Evolutionary conservation across 345 rosid genomes (phyloP).

Genomic region (Lepidium africanum): DNA sequence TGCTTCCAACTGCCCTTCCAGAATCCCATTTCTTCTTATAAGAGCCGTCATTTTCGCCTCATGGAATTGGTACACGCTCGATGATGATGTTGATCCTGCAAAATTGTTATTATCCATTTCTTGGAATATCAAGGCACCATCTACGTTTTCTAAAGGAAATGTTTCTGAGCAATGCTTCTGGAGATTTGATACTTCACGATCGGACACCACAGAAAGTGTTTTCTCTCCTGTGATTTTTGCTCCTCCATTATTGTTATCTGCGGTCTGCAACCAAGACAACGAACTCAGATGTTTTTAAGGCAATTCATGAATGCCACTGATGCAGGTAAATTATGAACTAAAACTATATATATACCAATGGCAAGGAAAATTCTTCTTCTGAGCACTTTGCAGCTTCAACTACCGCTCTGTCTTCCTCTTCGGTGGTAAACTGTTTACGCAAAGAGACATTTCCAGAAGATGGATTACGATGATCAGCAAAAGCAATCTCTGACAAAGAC

Average conservation of each 20-base stretch:
- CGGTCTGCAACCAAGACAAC: slow-evolving; percentile 39
- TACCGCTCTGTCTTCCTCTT: slow-evolving; percentile 47
- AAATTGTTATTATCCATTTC: slow-evolving; percentile 40
- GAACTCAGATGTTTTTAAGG: neutral
- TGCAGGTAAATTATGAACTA: neutral
- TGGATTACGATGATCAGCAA: slow-evolving; percentile 46
- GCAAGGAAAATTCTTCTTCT: slow-evolving; percentile 42
- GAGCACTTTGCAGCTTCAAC: slow-evolving; percentile 40
- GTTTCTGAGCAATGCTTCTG: slow-evolving; percentile 34
- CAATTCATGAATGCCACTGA: neutral
- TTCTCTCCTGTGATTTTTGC: slow-evolving; percentile 51
- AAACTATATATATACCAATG: slow-evolving; percentile 31
- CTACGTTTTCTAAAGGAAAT: slow-evolving; percentile 37
- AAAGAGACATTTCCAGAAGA: slow-evolving; percentile 70
- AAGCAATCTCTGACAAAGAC: slow-evolving; percentile 70
- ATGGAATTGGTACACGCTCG: slow-evolving; percentile 61
- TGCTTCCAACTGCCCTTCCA: slow-evolving; percentile 73
- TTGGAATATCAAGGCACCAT: slow-evolving; percentile 25
- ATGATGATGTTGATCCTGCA: slow-evolving; percentile 30
- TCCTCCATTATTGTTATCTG: slow-evolving; percentile 35
- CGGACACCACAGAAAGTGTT: slow-evolving; percentile 30
- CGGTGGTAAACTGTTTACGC: slow-evolving; percentile 64
- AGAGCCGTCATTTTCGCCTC: slow-evolving; percentile 69
- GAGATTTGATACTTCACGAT: slow-evolving; percentile 35
- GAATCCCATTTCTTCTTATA: slow-evolving; percentile 57